Conservation (phyloP, 2,329 filamentous ascomycete genomes). For the Ophiostoma pallidulum region DNA sequence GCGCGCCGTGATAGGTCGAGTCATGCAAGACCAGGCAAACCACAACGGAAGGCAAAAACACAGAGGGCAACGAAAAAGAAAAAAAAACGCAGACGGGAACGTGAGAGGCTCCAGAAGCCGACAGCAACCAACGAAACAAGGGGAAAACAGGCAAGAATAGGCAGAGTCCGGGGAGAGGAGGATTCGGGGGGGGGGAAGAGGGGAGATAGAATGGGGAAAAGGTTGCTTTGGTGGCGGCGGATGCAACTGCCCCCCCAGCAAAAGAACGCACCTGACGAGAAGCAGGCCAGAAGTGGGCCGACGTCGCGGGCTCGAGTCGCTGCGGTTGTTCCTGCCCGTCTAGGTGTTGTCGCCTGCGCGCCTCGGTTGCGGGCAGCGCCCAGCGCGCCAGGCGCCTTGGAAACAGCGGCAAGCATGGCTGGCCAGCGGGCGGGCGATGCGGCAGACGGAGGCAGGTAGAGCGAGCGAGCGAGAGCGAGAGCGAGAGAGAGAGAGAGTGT, state of each 20-base stretch:
- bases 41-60: no score
- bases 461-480: no score
- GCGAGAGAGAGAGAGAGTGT: no score
- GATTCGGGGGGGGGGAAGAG: not conserved
- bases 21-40: not conserved
- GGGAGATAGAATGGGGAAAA: no score
- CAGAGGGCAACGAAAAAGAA: not conserved
- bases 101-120: constrained; percentile 1
- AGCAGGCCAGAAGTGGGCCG: constrained; percentile 16
- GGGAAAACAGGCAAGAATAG: not conserved
- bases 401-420: constrained; percentile 6
- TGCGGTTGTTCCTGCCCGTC: constrained; percentile 1
- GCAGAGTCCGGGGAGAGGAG: not conserved
- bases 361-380: not conserved
- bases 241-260: no score
- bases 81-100: not conserved
- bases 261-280: constrained; percentile 15
- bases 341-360: not conserved
- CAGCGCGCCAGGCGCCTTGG: constrained; percentile 7
- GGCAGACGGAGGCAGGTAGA: no score
- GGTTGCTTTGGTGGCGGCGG: no score
- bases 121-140: not conserved
- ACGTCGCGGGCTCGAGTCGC: constrained; percentile 1
- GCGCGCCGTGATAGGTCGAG: not conserved
- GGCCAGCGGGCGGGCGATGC: no score